A percentile compares a stretch with the other conserved stretches of the same genome.
phyloP scores from a whole-genome alignment of 495 filamentous ascomycete genomes.

The Neurospora tetraspora region DNA sequence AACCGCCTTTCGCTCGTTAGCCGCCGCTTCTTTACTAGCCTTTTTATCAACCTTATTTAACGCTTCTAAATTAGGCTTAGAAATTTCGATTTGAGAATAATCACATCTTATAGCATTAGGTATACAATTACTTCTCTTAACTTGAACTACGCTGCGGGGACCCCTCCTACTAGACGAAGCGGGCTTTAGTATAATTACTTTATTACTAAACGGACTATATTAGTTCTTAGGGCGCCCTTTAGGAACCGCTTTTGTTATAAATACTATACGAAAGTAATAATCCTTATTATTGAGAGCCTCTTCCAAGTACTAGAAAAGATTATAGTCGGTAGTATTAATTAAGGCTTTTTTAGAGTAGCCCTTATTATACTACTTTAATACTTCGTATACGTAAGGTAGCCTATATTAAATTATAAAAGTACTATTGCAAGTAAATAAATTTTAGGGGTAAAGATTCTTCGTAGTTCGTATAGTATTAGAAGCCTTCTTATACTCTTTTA shows the following conservation, averaged over 20 bases:
- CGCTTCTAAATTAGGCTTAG: not conserved
- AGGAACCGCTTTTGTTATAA: not conserved
- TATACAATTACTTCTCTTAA: not conserved
- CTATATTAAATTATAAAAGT: not conserved
- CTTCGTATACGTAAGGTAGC: not conserved
- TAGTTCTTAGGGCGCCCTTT: not conserved
- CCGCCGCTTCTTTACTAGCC: too few species aligned
- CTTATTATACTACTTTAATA: not conserved
- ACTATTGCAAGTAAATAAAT: not conserved
- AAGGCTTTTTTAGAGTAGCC: not conserved
- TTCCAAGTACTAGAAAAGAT: not conserved
- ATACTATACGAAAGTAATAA: not conserved
- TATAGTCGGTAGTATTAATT: not conserved
- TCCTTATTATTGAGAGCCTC: not conserved
- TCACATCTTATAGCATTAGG: accelerated
- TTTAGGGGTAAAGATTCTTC: too few species aligned
- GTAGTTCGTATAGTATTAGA: too few species aligned
- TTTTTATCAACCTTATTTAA: not conserved
- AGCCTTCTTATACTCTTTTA: too few species aligned
- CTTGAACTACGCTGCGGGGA: too few species aligned
- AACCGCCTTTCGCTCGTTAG: too few species aligned
- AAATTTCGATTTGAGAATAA: not conserved
- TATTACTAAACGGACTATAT: not conserved
- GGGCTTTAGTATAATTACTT: too few species aligned
- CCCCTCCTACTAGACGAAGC: too few species aligned